Base-by-base conservation (phyloP, 208 protist species). In the Herpetomonas muscarum region DNA sequence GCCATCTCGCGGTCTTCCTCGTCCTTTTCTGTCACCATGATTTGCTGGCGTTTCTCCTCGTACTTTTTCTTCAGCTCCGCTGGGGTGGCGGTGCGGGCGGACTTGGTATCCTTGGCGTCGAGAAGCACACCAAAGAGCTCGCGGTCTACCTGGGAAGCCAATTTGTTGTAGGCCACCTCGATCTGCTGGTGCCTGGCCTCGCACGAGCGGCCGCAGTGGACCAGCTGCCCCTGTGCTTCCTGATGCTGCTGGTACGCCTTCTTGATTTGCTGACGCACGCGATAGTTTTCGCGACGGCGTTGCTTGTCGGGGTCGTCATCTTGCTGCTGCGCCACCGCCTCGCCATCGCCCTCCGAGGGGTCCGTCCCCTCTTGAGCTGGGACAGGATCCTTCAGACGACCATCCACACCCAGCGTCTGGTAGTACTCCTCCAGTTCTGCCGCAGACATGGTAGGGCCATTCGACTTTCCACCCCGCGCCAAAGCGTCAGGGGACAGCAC, bases 81-180 rank as follows among this genome's bases (percentile, higher is more conserved):
- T 0, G 70, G 72, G 10, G 72, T 79, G 22, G 73, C 63, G 31
- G 66, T 65, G 19, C 84, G 79, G 34, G 57, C 70, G 2, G 77
- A 81, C 54, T 86, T 88, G 45, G 79, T 91, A 42, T 94, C 78
- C 34, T 79, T 79, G 24, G 71, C 77, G 50, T 90, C 84, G n/a
- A 91, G 64, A 9, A 94, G 70, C 53, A 94, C 84, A 24, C 74
- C 66, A 50, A 86, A 94, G 9, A 94, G 74, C 53, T 94, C 85
- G 17, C 87, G 78, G 57, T 94, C 87, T 17, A 94, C 77, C 54
- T 94, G 84, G n/a, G 81, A 81, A 25, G 70, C 53, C 13, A 94
- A 72, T 22, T 81, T 86, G 55, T 76, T 81, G 56, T 92, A 92
- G 10, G 87, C 87, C 45, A 90, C 31, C 51, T 94, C 73, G 12